Evolutionary conservation across 345 rosid species (phyloP), one percentile per base, ranked within the genome.

Genomic region (Arabis hirsuta): DNA sequence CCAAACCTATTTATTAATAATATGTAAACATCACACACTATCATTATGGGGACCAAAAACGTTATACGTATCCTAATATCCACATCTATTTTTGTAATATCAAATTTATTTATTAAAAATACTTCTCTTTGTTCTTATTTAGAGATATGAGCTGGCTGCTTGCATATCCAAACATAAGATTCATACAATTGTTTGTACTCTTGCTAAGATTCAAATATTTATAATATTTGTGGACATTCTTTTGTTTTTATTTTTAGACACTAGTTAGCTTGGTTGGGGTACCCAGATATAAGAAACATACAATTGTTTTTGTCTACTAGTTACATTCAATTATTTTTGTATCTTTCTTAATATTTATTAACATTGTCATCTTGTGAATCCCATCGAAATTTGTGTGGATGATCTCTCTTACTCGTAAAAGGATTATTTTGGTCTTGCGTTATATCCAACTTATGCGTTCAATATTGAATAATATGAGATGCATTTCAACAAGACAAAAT

Each of bases 161-260:
- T 57, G 31, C 7, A 65, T 39, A 65, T 50, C 44, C 44, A 65
- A 65, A 39, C 59, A 64, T 24, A 46, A 46, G 64, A 47, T 65
- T 73, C 34, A 73, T 24, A 73, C 13, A 32, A 64, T 64, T 29
- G 5, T 65, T 11, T 67, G 68, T 74, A 60, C 2, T 29, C 38
- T 51, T 50, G 67, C 46, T 14, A 59, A 36, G 20, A 57, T 58
- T 58, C 57, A 58, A 57, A 26, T 65, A 13, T 55, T 55, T 4
- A 8, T 43, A 34, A 55, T 64, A 41, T 20, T 13, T 59, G 45
- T 51, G 54, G 36, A 66, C 78, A 57, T 60, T 65, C 20, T 58
- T 56, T 66, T 65, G 72, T 48, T 73, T 73, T 31, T 29, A 56
- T 65, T 42, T 65, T 42, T 36, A 66, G 55, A 58, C 72, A 74